Evolutionary conservation across 1,284 basidiomycete species (phyloP), one percentile per base, ranked within the genome.

Genomic region (Cryptococcus wingfieldii): DNA sequence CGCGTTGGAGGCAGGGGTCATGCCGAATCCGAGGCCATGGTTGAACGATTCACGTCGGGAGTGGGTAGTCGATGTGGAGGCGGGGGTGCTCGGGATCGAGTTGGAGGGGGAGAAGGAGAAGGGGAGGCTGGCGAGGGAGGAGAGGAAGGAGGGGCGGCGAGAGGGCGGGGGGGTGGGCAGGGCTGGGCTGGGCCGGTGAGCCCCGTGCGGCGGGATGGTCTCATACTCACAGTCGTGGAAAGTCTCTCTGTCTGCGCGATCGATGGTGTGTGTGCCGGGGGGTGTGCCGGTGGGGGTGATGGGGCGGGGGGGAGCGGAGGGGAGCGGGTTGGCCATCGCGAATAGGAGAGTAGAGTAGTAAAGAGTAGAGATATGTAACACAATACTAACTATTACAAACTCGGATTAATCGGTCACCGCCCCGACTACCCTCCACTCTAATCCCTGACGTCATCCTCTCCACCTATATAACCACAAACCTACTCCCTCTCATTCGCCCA

Each of bases 201-300:
- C n/a, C n/a, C n/a, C n/a, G n/a, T n/a, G n/a, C n/a, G n/a, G n/a
- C n/a, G n/a, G n/a, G n/a, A 13, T 12, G 38, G 23, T 39, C 2
- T 23, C 2, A 3, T 34, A 27, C 47, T 37, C 54, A 44, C 53
- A 45, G 13, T 34, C 38, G 13, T 49, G 53, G 41, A 59, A 52
- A 16, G 41, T 38, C 16, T 65, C 63, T 45, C 66, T 51, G 13
- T 66, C 63, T 4, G 59, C 67, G 28, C 65, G 56, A 44, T 58
- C 60, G 52, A 70, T 65, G 5, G 55, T 57, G 47, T 70, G 68
- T 5, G 68, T 70, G 18, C 68, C 34, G 41, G 45, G 53, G 9
- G 43, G 46, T 1, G 55, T 57, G 6, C 51, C 55, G n/a, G 23
- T 25, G 4, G 56, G 56, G 12, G 55, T 57, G 7, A 46, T 31